Base-by-base conservation (phyloP, 176 grass and related monocot genomes). In the Oryza coarctata region DNA sequence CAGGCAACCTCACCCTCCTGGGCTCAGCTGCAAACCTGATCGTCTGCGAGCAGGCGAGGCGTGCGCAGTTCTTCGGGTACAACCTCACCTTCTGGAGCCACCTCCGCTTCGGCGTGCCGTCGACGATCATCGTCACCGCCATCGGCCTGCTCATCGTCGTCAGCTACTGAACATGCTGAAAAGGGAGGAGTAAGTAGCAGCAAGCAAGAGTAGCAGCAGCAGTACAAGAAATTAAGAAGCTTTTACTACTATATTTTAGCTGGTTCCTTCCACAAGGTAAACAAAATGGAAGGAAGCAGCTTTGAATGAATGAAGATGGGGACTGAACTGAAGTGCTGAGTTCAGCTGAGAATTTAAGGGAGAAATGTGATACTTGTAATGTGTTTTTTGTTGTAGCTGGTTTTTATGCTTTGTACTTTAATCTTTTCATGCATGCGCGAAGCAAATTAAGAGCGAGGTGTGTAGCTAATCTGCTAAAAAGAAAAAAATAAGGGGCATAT, bases 21-120 rank as follows among this genome's bases (percentile, higher is more conserved):
- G 96, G 96, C 73, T 99, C 96, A 14, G 96, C 96, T 0, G 96
- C 96, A 23, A 99, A 99, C 74, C 81, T 99, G 76, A 98, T 98
- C 74, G 95, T 95, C 17, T 98, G 95, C 26, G 95, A 98, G 79
- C 95, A 98, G 87, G 95, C 96, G 14, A 77, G 89, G 30, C 58
- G 96, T 22, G 85, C 88, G 3, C 90, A 91, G 71, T 92, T 85
- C 82, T 81, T 50, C 9, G 91, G 93, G 6, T 99, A 99, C 79
- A 99, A 85, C 72, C 96, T 99, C 76, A 93, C 96, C 12, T 99
- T 99, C 79, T 93, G 90, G 36, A 95, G 93, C 73, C 96, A 99
- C 85, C 85, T 99, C 13, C 90, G 91, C 27, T 99, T 99, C 23
- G 96, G 96, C n/a, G 65, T 95, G 45, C 91, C 93, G 27, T 95